Evolutionary conservation across 179 eudicot species (phyloP), one percentile per base, ranked within the genome.

Genomic region (Drosera spatulata): DNA sequence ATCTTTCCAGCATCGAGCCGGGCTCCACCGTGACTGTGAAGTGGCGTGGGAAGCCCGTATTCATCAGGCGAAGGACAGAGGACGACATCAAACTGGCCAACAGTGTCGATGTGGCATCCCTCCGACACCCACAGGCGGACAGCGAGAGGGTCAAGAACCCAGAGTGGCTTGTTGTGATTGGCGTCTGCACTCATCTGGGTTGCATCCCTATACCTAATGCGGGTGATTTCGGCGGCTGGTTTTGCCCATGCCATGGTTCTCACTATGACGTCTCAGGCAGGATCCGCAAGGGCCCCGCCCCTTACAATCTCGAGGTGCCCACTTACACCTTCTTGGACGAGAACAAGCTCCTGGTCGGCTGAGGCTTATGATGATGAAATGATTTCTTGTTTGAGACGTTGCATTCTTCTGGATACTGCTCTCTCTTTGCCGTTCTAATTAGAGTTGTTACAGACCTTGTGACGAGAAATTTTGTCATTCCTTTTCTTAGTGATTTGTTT

Each of bases 161-260:
- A 3, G 95, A 86, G 57, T 84, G 87, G 90, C 90, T 84, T 55
- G 14, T 84, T 46, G 87, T 84, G 42, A 54, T 84, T 50, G 90
- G 87, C 66, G 85, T 84, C 15, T 84, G 87, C 62, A 84, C 90
- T 53, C 90, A 84, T 69, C 65, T 84, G 66, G 90, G 86, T 53
- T 84, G 89, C 68, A 75, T 84, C 55, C 89, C 89, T 4, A 69
- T 81, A 50, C 90, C 91, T n/a, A 84, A 84, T 77, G 85, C 90
- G 5, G 90, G 87, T 11, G 87, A 84, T 54, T 84, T 44, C 55
- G 80, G 76, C 39, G 91, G 91, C n/a, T 84, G 91, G 85, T 82
- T 84, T 63, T 84, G 90, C 76, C 90, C 90, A 3, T 84, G 90
- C 76, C 90, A 84, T 58, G 90, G 90, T 61, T 84, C 90, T 59